Evolutionary conservation across 129 eudicot species (phyloP).

Genomic region (Rutidosis leptorrhynchoides): DNA sequence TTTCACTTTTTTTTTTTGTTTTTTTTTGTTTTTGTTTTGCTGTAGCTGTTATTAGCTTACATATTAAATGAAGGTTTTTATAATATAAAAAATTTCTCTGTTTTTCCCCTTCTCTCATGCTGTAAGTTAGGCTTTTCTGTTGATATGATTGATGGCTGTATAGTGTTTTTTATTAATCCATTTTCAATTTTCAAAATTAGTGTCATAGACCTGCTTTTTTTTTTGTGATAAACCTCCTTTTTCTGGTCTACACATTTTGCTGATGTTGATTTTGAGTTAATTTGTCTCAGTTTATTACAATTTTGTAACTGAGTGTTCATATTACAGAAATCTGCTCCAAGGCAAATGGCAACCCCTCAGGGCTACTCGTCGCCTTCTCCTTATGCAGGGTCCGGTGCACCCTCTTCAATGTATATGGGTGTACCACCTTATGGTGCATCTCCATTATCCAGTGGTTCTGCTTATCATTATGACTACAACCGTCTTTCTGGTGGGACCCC

Average conservation of each 20-base stretch:
- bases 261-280: not conserved
- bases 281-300: not conserved
- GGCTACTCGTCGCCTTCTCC: constrained; percentile 67
- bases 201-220: not conserved
- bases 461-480: constrained; percentile 63
- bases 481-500: constrained; percentile 87
- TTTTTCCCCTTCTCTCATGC: not conserved
- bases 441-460: constrained; percentile 75
- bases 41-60: not conserved
- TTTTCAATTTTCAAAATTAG: not conserved
- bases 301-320: constrained; percentile 6
- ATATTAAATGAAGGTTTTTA: not conserved
- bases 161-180: not conserved
- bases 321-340: constrained; percentile 73
- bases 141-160: constrained; percentile 7
- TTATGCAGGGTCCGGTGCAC: constrained; percentile 61
- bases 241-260: not conserved
- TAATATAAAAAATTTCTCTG: no score
- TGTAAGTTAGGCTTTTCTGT: constrained; percentile 11
- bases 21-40: no score
- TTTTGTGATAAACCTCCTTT: not conserved
- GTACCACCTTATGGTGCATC: constrained; percentile 76
- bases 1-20: no score
- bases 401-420: constrained; percentile 83
- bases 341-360: constrained; percentile 70